A percentile compares a stretch with the other conserved stretches of the same genome.
Conservation (phyloP, 192 early-diverging fungal species). For the Coemansia sp. region DNA sequence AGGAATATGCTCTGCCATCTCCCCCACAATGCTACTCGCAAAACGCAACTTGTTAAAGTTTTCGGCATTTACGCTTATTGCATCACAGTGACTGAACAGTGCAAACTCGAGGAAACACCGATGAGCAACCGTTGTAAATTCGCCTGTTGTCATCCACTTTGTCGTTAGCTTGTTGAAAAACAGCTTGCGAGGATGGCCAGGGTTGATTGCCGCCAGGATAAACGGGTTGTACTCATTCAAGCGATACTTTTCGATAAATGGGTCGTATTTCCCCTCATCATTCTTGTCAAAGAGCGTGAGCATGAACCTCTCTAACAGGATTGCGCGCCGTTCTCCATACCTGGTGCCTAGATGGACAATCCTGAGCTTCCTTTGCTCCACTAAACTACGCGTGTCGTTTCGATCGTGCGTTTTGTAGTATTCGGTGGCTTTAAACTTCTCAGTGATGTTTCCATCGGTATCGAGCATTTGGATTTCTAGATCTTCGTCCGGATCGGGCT, state of each 20-base stretch:
- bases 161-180: conserved; percentile 47
- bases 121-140: conserved; percentile 52
- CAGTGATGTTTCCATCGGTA: conserved; percentile 22
- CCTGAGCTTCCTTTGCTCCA: conserved; percentile 16
- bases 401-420: conserved; percentile 51
- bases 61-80: conserved; percentile 51
- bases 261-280: conserved; percentile 41
- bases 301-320: conserved; percentile 53
- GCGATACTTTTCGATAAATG: conserved; percentile 49
- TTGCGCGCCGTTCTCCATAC: conserved; percentile 35
- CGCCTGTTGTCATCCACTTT: conserved; percentile 51
- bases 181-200: conserved; percentile 43
- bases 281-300: conserved; percentile 52
- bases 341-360: conserved; percentile 30
- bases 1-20: conserved; percentile 29
- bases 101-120: conserved; percentile 54
- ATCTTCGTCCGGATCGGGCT: conserved; percentile 34
- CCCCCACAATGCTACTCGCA: conserved; percentile 46
- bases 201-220: conserved; percentile 45
- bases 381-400: conserved; percentile 28
- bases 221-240: conserved; percentile 55
- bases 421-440: conserved; percentile 20
- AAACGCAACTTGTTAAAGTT: conserved; percentile 51
- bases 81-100: conserved; percentile 51
- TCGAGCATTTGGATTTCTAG: conserved; percentile 32